Conservation (phyloP, 2,329 filamentous ascomycete genomes). For the Pestalotiopsis sp. region DNA sequence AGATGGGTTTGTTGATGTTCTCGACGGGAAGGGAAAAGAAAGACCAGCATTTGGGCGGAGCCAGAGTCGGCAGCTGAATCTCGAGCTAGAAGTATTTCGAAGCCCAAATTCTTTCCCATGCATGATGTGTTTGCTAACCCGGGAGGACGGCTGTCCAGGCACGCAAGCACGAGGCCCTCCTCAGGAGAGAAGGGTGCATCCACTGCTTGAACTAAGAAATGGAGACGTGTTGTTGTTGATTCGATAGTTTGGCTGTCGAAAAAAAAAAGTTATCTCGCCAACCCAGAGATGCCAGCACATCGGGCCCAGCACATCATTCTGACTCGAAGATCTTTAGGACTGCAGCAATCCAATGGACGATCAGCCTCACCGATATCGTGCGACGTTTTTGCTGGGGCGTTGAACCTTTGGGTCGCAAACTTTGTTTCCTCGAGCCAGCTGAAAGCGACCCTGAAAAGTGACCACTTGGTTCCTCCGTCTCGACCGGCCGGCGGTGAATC, state of each 20-base stretch:
- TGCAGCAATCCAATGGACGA: neutral
- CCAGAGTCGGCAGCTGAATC: neutral
- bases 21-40: neutral
- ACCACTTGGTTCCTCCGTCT: neutral
- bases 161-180: neutral
- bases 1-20: neutral
- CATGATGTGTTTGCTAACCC: neutral
- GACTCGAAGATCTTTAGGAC: neutral
- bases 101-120: neutral
- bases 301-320: neutral
- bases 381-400: neutral
- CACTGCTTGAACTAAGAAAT: neutral
- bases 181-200: neutral
- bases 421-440: neutral
- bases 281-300: neutral
- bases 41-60: neutral
- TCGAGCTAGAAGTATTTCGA: neutral
- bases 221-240: neutral
- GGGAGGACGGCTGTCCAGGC: neutral
- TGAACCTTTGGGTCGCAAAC: neutral
- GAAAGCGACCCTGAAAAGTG: neutral
- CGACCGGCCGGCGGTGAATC: neutral
- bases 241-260: neutral
- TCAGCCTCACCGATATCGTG: neutral
- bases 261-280: neutral